Percentiles rank a stretch among this genome's conserved stretches.
Conservation (phyloP, 2,329 filamentous ascomycete species). For the Cercospora janseana region DNA sequence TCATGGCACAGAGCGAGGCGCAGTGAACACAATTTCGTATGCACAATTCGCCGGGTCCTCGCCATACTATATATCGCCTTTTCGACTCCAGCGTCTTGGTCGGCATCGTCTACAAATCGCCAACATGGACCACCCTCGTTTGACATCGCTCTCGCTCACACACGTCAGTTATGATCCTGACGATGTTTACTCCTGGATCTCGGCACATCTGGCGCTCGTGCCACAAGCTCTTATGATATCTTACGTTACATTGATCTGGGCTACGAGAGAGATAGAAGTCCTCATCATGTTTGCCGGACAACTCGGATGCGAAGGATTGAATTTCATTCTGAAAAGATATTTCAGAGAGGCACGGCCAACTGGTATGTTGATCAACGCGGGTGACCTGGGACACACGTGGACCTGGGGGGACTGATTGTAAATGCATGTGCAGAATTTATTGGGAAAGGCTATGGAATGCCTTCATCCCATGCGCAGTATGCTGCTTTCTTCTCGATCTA, state of each 20-base stretch:
- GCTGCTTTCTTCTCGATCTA: slow-evolving; percentile 87
- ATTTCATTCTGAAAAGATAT: slow-evolving; percentile 82
- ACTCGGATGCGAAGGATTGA: slow-evolving; percentile 84
- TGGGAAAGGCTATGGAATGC: slow-evolving; percentile 97
- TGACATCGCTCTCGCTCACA: slow-evolving; percentile 89
- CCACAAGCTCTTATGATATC: slow-evolving; percentile 88
- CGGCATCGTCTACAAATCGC: no score
- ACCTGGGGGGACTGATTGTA: no score
- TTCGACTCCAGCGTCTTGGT: no score
- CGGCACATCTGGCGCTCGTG: slow-evolving; percentile 89
- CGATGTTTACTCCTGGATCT: slow-evolving; percentile 80
- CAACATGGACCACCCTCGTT: slow-evolving; percentile 54
- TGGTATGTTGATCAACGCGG: no score
- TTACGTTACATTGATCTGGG: slow-evolving; percentile 87
- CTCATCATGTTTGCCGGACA: slow-evolving; percentile 88
- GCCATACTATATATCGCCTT: not conserved
- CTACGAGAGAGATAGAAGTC: slow-evolving; percentile 86
- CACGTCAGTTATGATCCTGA: slow-evolving; percentile 96
- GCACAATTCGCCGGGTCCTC: not conserved
- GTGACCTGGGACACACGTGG: no score
- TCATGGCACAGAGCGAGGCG: not conserved
- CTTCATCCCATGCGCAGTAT: slow-evolving; percentile 91
- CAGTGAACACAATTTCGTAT: slow-evolving; percentile 1
- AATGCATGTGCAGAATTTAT: slow-evolving; percentile 58
- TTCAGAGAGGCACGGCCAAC: slow-evolving; percentile 89